Evolutionary conservation across 2,329 filamentous ascomycete genomes (phyloP).

Genomic region (Fusarium brachygibbosum): DNA sequence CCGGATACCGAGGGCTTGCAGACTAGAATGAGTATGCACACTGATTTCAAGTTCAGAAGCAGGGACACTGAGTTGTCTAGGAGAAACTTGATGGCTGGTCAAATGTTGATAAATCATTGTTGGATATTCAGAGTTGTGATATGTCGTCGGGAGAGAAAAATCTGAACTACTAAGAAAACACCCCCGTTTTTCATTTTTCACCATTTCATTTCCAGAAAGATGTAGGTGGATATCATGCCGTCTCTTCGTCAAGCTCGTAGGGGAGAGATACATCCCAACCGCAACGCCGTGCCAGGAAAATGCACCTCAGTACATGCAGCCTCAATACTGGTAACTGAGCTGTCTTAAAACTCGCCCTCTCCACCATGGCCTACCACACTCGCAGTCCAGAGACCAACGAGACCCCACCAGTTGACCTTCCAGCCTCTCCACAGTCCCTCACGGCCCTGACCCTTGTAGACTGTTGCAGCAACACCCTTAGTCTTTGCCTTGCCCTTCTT

Average conservation of each 20-base stretch:
- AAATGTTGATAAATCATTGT: conserved; percentile 1
- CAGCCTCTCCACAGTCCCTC: conserved; percentile 79
- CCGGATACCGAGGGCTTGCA: conserved; percentile 28
- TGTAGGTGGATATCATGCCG: conserved; percentile 58
- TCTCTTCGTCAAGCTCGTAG: conserved; percentile 58
- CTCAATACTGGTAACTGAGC: conserved; percentile 34
- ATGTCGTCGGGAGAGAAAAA: conserved; percentile 30
- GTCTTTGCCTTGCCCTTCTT: conserved; percentile 53
- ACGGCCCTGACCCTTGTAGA: conserved; percentile 74
- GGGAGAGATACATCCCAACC: conserved; percentile 54
- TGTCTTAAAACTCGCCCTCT: conserved; percentile 69
- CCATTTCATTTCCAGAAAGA: conserved; percentile 38
- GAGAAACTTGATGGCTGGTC: not conserved
- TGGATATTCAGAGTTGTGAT: conserved; percentile 36
- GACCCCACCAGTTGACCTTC: conserved; percentile 83
- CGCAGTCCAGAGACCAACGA: conserved; percentile 80
- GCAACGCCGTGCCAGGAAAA: conserved; percentile 54
- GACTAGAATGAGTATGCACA: not conserved
- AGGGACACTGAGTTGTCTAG: not conserved
- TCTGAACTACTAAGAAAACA: conserved; percentile 45
- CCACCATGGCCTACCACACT: conserved; percentile 72
- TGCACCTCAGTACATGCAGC: conserved; percentile 45
- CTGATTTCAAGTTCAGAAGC: not conserved
- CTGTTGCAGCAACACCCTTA: conserved; percentile 50
- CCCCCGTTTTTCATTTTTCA: conserved; percentile 30